Evolutionary conservation across 345 rosid species (phyloP).

Genomic region (Microcos paniculata): DNA sequence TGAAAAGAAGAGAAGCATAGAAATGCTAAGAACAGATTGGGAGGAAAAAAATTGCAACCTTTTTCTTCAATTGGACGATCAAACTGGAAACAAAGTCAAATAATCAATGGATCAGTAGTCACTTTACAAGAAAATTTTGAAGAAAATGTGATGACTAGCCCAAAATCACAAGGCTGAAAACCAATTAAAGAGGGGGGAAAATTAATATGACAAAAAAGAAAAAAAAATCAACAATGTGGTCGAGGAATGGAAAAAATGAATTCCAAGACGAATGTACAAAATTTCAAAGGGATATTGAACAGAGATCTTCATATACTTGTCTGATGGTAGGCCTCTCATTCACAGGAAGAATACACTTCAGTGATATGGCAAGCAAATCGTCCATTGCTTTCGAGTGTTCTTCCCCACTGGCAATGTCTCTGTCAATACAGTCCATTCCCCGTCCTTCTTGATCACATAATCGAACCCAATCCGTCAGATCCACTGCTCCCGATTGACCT

Average conservation of each 20-base stretch:
- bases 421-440: slow-evolving; percentile 84
- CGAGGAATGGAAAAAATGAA: slow-evolving; percentile 42
- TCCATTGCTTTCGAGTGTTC: slow-evolving; percentile 83
- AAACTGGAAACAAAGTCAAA: slow-evolving; percentile 37
- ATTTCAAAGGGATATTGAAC: slow-evolving; percentile 66
- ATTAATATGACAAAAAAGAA: slow-evolving; percentile 7
- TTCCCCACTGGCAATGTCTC: slow-evolving; percentile 85
- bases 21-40: not conserved
- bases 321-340: slow-evolving; percentile 93
- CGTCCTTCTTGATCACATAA: slow-evolving; percentile 86
- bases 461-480: slow-evolving; percentile 85
- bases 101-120: slow-evolving; percentile 44
- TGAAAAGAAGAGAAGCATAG: too few relatives aligned
- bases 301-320: slow-evolving; percentile 70
- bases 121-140: slow-evolving; percentile 46
- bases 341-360: slow-evolving; percentile 79
- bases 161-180: slow-evolving; percentile 47
- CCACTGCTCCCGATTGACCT: slow-evolving; percentile 92
- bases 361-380: slow-evolving; percentile 73
- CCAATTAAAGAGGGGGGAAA: slow-evolving; percentile 26
- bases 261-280: slow-evolving; percentile 68
- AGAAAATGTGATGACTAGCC: slow-evolving; percentile 30
- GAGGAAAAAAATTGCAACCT: not conserved
- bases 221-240: slow-evolving; percentile 32
- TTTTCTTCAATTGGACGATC: slow-evolving; percentile 20